Conservation (phyloP, 257 asterid species). For the Solanum stenotomum region DNA sequence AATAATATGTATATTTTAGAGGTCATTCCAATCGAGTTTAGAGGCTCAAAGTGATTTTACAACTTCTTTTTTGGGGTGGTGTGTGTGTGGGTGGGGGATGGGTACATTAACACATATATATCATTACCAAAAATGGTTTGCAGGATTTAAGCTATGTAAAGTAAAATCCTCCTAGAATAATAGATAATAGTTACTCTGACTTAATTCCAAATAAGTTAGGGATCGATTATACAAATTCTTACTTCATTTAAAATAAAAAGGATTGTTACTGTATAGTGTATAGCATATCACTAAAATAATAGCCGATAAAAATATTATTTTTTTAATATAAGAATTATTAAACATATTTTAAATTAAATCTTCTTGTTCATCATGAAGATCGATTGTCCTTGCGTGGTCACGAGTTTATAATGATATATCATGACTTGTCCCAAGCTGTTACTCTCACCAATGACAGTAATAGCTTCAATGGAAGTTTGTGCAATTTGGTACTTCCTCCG, state of each 20-base stretch:
- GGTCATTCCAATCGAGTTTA: background rate
- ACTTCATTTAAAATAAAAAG: background rate
- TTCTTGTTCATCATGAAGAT: background rate
- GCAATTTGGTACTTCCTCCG: too few relatives aligned
- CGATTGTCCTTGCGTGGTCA: background rate
- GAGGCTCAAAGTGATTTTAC: too few relatives aligned
- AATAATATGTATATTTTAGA: background rate
- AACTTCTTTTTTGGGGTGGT: too few relatives aligned
- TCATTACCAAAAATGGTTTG: too few relatives aligned
- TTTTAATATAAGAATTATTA: background rate
- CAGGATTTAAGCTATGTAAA: background rate
- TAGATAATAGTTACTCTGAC: accelerated
- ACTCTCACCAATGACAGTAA: background rate
- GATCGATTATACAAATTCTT: background rate
- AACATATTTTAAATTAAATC: background rate
- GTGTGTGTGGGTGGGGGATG: too few relatives aligned
- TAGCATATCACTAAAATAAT: background rate
- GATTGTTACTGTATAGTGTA: background rate
- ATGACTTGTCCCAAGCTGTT: background rate
- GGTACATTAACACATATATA: too few relatives aligned
- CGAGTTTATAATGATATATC: background rate
- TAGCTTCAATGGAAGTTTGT: background rate
- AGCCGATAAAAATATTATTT: background rate
- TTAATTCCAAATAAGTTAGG: background rate
- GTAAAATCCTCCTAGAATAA: background rate